Base-by-base conservation (phyloP, 768 basidiomycete genomes). In the Kwoniella bestiolae region DNA sequence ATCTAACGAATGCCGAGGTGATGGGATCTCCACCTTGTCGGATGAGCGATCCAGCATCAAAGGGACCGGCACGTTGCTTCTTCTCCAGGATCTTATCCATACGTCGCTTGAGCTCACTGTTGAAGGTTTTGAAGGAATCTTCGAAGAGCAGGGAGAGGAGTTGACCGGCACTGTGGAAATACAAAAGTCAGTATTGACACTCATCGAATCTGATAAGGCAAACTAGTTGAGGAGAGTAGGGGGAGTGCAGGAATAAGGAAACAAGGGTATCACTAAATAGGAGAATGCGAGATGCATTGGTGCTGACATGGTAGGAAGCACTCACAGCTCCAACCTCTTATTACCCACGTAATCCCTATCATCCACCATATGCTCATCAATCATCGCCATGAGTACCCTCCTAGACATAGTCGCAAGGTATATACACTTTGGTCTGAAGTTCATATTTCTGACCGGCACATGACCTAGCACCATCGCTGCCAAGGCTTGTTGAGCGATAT, bases 281-380 rank as follows among this genome's bases (percentile, higher is more conserved):
- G n/a, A n/a, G n/a, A n/a, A n/a, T n/a, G n/a, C n/a, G n/a, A n/a
- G n/a, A n/a, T n/a, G n/a, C n/a, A n/a, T n/a, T n/a, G n/a, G n/a
- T n/a, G n/a, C n/a, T n/a, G n/a, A n/a, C n/a, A n/a, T n/a, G n/a
- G n/a, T n/a, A n/a, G n/a, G n/a, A n/a, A n/a, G n/a, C n/a, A 85
- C 90, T 77, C 80, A 96, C 95, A 99, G 86, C 82, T 99, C 96
- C 47, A 99, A 83, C 52, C 96, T 91, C 82, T 99, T 99, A 82
- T 99, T 99, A 52, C 96, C 96, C 63, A 99, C 96, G 79, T 99
- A 99, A 82, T 99, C 96, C 51, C 96, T 86, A 82, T 99, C 96
- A 73, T 99, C 96, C 9, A 96, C 94, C 87, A 94, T 93, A 74
- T 89, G 94, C 80, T 92, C 91, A 79, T 98, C 93, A 63, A 93